Evolutionary conservation across 495 filamentous ascomycete genomes (phyloP).

Genomic region (Talaromyces thailandensis): DNA sequence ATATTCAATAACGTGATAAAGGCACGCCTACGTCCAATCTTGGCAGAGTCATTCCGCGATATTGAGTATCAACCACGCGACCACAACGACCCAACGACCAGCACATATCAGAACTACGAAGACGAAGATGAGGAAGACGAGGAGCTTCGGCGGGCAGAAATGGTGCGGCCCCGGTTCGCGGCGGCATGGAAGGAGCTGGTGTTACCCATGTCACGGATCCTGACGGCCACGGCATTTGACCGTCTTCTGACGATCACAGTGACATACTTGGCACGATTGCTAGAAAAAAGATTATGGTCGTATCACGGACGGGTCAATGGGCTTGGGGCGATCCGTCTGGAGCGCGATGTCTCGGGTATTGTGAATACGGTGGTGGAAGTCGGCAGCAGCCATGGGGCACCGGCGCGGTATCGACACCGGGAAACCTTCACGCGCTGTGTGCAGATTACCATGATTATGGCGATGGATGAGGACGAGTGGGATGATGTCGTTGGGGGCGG

Average conservation of each 20-base stretch:
- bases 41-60: conserved; percentile 84
- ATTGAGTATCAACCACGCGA: conserved; percentile 61
- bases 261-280: conserved; percentile 58
- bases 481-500: conserved; percentile 53
- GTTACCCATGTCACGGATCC: conserved; percentile 72
- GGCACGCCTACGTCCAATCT: conserved; percentile 71
- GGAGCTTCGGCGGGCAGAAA: conserved; percentile 30
- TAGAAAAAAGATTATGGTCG: conserved; percentile 88
- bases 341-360: conserved; percentile 78
- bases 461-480: conserved; percentile 98
- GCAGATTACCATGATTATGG: conserved; percentile 83
- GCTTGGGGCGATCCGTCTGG: conserved; percentile 77
- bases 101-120: conserved; percentile 22
- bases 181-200: conserved; percentile 77
- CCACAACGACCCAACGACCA: conserved; percentile 30
- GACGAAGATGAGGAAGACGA: conserved; percentile 27
- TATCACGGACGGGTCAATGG: conserved; percentile 74
- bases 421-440: conserved; percentile 71
- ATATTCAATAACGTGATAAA: conserved; percentile 85
- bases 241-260: conserved; percentile 64
- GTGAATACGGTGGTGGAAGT: conserved; percentile 67
- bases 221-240: conserved; percentile 63
- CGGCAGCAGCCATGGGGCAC: conserved; percentile 27
- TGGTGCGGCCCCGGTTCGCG: conserved; percentile 68
- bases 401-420: conserved; percentile 58